Evolutionary conservation across 495 filamentous ascomycete species (phyloP).

Genomic region (Choiromyces venosus): DNA sequence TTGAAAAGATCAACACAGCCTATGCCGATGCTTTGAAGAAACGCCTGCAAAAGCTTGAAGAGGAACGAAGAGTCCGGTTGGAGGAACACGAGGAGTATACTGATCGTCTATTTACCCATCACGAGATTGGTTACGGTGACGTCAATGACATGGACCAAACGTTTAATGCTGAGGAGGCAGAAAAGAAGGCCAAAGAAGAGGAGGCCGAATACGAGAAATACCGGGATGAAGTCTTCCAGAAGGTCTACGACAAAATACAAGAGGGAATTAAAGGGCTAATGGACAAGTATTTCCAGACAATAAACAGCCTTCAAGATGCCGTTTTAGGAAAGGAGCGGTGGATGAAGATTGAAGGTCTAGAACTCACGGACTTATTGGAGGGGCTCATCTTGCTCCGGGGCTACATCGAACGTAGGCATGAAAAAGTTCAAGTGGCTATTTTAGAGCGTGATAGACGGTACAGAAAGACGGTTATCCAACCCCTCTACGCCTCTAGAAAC

Average conservation of each 20-base stretch:
- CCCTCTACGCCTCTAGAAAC: conserved; percentile 42
- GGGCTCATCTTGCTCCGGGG: conserved; percentile 35
- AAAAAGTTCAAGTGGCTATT: conserved; percentile 40
- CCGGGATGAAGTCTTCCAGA: conserved; percentile 37
- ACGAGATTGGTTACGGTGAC: conserved; percentile 40
- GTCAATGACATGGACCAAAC: conserved; percentile 36
- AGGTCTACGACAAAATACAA: conserved; percentile 36
- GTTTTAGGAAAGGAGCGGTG: conserved; percentile 38
- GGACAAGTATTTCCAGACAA: conserved; percentile 30
- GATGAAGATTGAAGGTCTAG: conserved; percentile 11
- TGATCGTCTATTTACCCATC: conserved; percentile 31
- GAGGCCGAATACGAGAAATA: conserved; percentile 34
- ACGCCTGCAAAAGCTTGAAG: conserved; percentile 26
- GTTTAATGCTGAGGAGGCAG: conserved; percentile 33
- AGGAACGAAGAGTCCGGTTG: conserved; percentile 18
- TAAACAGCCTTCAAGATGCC: conserved; percentile 11
- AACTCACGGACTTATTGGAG: conserved; percentile 37
- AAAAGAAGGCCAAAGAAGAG: conserved; percentile 31
- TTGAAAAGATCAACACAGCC: conserved; percentile 23
- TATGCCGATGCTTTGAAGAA: conserved; percentile 28
- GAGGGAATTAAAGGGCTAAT: conserved; percentile 39
- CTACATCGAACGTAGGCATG: conserved; percentile 41
- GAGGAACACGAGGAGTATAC: conserved; percentile 33
- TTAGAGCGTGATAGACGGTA: conserved; percentile 44
- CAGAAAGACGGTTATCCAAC: conserved; percentile 44